Percentiles rank a stretch among this genome's conserved stretches.
Conservation (phyloP, 129 eudicot genomes). For the Saussurea involucrata region DNA sequence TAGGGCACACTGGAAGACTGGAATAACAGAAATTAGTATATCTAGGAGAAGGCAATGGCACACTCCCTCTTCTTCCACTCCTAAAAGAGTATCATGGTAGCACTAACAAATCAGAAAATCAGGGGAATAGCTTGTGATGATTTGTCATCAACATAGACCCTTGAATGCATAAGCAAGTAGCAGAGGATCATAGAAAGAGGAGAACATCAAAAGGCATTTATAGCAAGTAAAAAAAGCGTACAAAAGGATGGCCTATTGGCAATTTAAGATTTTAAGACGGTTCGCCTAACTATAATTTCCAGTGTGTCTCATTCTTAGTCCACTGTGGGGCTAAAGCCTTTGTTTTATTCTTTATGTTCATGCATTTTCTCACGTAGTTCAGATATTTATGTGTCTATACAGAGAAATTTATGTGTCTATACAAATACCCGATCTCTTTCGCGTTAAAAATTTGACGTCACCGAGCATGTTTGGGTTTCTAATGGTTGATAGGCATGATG, state of each 20-base stretch:
- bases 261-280: neutral
- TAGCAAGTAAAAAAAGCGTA: neutral
- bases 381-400: neutral
- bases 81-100: neutral
- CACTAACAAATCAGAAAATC: neutral
- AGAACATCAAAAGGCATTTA: neutral
- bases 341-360: neutral
- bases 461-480: neutral
- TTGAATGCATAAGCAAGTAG: neutral
- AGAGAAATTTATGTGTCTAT: neutral
- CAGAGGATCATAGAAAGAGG: neutral
- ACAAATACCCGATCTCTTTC: neutral
- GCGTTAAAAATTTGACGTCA: neutral
- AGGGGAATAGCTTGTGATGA: neutral
- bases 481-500: neutral
- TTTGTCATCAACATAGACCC: neutral
- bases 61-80: neutral
- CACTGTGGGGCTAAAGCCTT: neutral
- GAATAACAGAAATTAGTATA: neutral
- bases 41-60: neutral
- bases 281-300: neutral
- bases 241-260: neutral
- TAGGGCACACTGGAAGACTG: neutral
- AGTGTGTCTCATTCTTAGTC: neutral
- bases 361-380: neutral